phyloP scores from a whole-genome alignment of 129 eudicot genomes.

The Helianthus annuus region HanXRQr2.0-SUNRISE NC_035438.2:76881653-76882152 shows the following conservation, averaged over 20 bases:
- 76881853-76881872: constrained; percentile 16
- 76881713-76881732: constrained; percentile 27
- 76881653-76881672: constrained; percentile 78
- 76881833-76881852: not conserved
- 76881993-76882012: constrained; percentile 9
- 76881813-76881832: not conserved
- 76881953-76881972: constrained; percentile 34
- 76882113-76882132: too few relatives aligned
- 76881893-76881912: constrained; percentile 16
- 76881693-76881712: constrained; percentile 31
- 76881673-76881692: constrained; percentile 76
- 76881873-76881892: constrained; percentile 24
- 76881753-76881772: not conserved
- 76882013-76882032: constrained; percentile 23
- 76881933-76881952: constrained; percentile 6
- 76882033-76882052: not conserved
- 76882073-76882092: too few relatives aligned
- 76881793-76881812: not conserved
- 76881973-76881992: constrained; percentile 49
- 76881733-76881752: not conserved
- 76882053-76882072: too few relatives aligned
- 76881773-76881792: not conserved
- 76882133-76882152: too few relatives aligned
- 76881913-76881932: not conserved
- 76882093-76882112: too few relatives aligned